Percentiles rank a stretch among this genome's conserved stretches.
Evolutionary conservation across 2,329 filamentous ascomycete genomes (phyloP).

Genomic region (Epichloe scottii): DNA sequence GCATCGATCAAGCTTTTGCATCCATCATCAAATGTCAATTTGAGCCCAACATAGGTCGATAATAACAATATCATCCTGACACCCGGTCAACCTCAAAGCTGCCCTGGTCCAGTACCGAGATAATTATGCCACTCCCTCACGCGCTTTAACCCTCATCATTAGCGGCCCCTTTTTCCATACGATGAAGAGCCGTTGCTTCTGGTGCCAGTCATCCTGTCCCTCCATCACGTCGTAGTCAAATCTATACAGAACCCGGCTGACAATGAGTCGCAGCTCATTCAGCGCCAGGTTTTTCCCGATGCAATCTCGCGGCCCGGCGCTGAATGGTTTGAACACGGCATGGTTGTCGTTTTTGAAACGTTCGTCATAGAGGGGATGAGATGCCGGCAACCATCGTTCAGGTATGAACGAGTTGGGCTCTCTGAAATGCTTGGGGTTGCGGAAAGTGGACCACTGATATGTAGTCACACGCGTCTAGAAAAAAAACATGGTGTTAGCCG

Average conservation of each 20-base stretch:
- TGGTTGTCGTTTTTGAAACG: slow-evolving; percentile 27
- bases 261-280: slow-evolving; percentile 34
- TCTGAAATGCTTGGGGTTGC: slow-evolving; percentile 30
- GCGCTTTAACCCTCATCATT: slow-evolving; percentile 2
- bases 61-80: too few relatives aligned
- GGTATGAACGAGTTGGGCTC: slow-evolving; percentile 33
- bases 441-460: slow-evolving; percentile 32
- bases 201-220: slow-evolving; percentile 11
- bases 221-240: slow-evolving; percentile 28
- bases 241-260: slow-evolving; percentile 30
- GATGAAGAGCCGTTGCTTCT: slow-evolving; percentile 9
- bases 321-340: slow-evolving; percentile 25
- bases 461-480: slow-evolving; percentile 28
- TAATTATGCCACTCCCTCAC: not conserved
- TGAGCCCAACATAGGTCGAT: too few relatives aligned
- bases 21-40: too few relatives aligned
- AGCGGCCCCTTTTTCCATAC: slow-evolving; percentile 12
- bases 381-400: slow-evolving; percentile 28
- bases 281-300: slow-evolving; percentile 30
- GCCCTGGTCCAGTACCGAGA: too few relatives aligned
- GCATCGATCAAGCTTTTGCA: too few relatives aligned
- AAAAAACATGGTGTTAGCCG: not conserved
- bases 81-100: too few relatives aligned
- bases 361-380: slow-evolving; percentile 19
- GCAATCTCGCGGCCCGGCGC: slow-evolving; percentile 26